phyloP scores from a whole-genome alignment of 345 rosid genomes.

The Gossypium turneri region DNA sequence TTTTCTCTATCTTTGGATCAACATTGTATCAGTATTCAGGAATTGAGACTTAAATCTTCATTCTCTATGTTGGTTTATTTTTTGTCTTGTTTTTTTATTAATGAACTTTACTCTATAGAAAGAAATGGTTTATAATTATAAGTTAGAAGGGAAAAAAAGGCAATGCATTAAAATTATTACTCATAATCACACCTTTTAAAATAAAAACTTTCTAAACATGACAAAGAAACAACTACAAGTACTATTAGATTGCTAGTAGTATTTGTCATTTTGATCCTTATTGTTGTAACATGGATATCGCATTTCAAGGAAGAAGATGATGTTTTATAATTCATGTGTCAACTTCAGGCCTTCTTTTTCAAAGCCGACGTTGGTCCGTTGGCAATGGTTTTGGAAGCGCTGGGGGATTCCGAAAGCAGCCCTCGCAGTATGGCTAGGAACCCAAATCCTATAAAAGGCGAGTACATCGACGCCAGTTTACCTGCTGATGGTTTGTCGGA shows the following conservation, averaged over 20 bases:
- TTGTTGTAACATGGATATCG: background rate
- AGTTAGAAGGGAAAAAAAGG: background rate
- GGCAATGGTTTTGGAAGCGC: conserved; percentile 20
- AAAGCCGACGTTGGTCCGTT: conserved; percentile 43
- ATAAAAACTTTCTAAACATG: background rate
- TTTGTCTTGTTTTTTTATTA: no score
- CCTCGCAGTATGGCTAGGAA: conserved; percentile 61
- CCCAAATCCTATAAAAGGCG: conserved; percentile 54
- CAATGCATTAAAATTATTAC: background rate
- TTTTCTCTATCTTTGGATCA: no score
- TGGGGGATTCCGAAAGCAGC: conserved; percentile 28
- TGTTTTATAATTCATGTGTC: background rate
- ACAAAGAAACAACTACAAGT: background rate
- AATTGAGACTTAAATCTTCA: no score
- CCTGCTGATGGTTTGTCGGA: conserved; percentile 49
- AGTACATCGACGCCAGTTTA: conserved; percentile 46
- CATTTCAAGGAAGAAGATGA: background rate
- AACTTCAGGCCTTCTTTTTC: conserved; percentile 47
- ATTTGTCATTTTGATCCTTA: background rate
- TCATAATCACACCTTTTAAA: background rate
- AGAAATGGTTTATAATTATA: no score
- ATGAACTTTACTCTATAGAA: no score
- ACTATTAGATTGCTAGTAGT: background rate
- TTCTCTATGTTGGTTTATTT: no score
- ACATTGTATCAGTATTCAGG: no score